Conservation (phyloP, 306 rosid species). For the Herpetospermum pedunculosum region DNA sequence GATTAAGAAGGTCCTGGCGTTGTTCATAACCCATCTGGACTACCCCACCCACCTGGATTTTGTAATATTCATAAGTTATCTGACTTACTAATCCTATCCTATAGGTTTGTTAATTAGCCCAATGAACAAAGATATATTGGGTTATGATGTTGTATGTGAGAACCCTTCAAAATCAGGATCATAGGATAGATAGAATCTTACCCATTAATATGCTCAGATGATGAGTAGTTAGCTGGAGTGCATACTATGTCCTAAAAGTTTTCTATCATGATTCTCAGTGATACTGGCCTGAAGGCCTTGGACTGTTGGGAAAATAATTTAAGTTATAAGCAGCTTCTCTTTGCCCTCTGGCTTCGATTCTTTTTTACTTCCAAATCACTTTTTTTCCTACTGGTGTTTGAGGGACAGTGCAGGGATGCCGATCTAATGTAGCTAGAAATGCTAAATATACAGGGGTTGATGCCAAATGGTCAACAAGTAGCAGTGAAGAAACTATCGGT, state of each 20-base stretch:
- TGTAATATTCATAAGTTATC: background rate
- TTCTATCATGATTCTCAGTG: background rate
- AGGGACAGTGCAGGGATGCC: background rate
- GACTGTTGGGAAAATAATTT: background rate
- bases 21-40: background rate
- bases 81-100: background rate
- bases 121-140: background rate
- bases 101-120: background rate
- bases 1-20: background rate
- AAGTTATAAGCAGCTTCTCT: background rate
- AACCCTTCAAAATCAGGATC: background rate
- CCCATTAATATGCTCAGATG: background rate
- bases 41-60: background rate
- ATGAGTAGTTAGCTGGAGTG: background rate
- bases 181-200: background rate
- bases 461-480: slow-evolving; percentile 84
- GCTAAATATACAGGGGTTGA: slow-evolving; percentile 45
- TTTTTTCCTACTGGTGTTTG: background rate
- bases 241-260: background rate
- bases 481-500: slow-evolving; percentile 77
- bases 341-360: background rate
- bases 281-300: background rate
- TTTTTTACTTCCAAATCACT: background rate
- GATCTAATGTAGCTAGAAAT: background rate
- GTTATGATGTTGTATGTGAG: background rate